phyloP scores from a whole-genome alignment of 2,329 filamentous ascomycete genomes.

The Cladobotryum protrusum region DNA sequence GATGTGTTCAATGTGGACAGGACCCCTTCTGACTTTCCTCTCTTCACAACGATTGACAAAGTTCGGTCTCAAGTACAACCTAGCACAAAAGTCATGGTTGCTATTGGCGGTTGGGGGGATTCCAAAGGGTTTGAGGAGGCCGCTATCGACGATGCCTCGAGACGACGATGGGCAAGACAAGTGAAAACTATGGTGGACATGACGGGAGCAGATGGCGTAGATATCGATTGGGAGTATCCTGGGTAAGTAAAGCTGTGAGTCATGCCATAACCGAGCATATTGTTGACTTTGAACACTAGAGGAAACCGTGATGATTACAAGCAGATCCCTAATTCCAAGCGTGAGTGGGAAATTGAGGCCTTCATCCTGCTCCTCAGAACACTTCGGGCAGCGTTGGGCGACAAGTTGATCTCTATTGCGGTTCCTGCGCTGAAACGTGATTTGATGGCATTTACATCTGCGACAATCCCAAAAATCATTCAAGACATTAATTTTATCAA shows the following conservation, averaged over 20 bases:
- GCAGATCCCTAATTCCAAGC: slow-evolving; percentile 51
- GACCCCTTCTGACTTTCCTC: slow-evolving; percentile 35
- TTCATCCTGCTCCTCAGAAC: slow-evolving; percentile 56
- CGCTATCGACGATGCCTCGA: slow-evolving; percentile 44
- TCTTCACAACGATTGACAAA: slow-evolving; percentile 46
- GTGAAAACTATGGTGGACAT: slow-evolving; percentile 55
- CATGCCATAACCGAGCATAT: neutral
- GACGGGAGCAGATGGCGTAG: slow-evolving; percentile 58
- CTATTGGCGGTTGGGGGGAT: slow-evolving; percentile 72
- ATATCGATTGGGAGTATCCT: slow-evolving; percentile 62
- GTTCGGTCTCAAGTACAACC: slow-evolving; percentile 43
- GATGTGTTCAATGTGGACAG: slow-evolving; percentile 42
- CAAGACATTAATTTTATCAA: slow-evolving; percentile 61
- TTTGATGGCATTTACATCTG: slow-evolving; percentile 59
- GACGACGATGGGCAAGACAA: slow-evolving; percentile 56
- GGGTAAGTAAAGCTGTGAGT: slow-evolving; percentile 26
- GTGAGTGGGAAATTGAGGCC: slow-evolving; percentile 55
- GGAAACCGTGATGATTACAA: slow-evolving; percentile 69
- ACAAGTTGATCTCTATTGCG: slow-evolving; percentile 60
- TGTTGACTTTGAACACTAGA: slow-evolving; percentile 21
- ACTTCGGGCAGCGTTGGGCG: slow-evolving; percentile 51
- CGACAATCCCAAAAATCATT: slow-evolving; percentile 53
- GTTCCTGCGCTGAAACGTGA: slow-evolving; percentile 59
- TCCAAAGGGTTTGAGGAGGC: slow-evolving; percentile 55
- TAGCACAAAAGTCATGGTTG: slow-evolving; percentile 59